Evolutionary conservation across 805 yeast species (phyloP).

Genomic region (Lipomyces kockii): DNA sequence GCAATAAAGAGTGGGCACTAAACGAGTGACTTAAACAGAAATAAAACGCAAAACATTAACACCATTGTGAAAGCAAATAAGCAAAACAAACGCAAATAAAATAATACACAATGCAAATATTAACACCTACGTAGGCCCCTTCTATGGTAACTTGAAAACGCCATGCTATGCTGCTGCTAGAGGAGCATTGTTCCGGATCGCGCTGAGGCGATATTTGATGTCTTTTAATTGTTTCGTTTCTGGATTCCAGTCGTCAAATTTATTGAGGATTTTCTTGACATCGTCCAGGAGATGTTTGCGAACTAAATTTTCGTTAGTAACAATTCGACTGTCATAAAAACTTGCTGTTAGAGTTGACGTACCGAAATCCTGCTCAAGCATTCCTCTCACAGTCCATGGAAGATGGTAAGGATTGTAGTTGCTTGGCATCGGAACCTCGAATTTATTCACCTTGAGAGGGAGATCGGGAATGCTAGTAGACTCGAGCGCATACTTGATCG

Average conservation of each 20-base stretch:
- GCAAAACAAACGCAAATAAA: background rate
- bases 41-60: background rate
- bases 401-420: conserved; percentile 82
- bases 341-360: conserved; percentile 47
- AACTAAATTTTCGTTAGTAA: conserved; percentile 39
- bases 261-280: conserved; percentile 62
- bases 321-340: background rate
- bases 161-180: background rate
- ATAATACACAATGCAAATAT: background rate
- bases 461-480: conserved; percentile 60
- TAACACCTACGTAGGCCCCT: background rate
- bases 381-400: conserved; percentile 92
- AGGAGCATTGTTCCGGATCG: conserved; percentile 20
- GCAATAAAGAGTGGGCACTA: background rate
- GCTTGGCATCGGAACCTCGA: conserved; percentile 58
- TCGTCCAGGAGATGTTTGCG: conserved; percentile 52
- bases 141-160: background rate
- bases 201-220: conserved; percentile 70
- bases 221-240: conserved; percentile 81
- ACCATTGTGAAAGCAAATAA: background rate
- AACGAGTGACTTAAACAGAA: background rate
- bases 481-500: conserved; percentile 72
- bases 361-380: conserved; percentile 62
- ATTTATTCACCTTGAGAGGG: conserved; percentile 45
- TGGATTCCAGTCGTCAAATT: conserved; percentile 88